Base-by-base conservation (phyloP, 305 asterid species). In the Solanum hybrid region DNA sequence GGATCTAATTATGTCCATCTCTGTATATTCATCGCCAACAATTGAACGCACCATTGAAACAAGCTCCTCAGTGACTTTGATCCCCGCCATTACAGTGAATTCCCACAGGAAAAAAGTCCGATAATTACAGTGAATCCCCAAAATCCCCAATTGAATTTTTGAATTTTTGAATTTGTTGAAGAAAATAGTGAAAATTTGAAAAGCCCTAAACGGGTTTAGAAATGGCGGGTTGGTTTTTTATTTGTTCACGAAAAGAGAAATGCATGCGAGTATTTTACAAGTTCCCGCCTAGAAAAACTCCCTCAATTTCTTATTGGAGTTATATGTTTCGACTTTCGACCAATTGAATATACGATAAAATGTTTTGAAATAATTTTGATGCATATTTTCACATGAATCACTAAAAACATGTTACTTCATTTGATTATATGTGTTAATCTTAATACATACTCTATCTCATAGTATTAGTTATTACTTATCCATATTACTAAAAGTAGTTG, bases 1-100 rank as follows among this genome's bases (percentile, higher is more conserved):
- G 56, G 99, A 98, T 89, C 99, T 97, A 88, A 96, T 92, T 79
- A 97, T 93, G 93, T 96, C 99, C 98, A 95, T 95, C 42, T 96
- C 94, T 86, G 98, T 92, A 87, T 91, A 93, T 56, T 95, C 98
- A 24, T 89, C 92, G 87, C 99, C 99, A 85, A 97, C 97, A 85
- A 97, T 88, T 24, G 98, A 94, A 89, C 95, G 96, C 34, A 97
- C 98, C 71, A 91, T 97, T 22, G 97, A 93, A 89, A 97, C 88
- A 5, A 94, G 92, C 86, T 95, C 99, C 16, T 95, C 98, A 11
- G 94, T 89, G 87, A 93, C 93, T 92, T 94, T 96, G 71, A 86
- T 96, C 14, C 95, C 98, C 32, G 79, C 79, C 99, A 95, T 96
- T 51, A 24, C 35, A 29, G 7, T 35, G 9, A 42, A 27, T 72